Conservation (phyloP, 139 green algal species). For the Dunaliella primolecta region DNA sequence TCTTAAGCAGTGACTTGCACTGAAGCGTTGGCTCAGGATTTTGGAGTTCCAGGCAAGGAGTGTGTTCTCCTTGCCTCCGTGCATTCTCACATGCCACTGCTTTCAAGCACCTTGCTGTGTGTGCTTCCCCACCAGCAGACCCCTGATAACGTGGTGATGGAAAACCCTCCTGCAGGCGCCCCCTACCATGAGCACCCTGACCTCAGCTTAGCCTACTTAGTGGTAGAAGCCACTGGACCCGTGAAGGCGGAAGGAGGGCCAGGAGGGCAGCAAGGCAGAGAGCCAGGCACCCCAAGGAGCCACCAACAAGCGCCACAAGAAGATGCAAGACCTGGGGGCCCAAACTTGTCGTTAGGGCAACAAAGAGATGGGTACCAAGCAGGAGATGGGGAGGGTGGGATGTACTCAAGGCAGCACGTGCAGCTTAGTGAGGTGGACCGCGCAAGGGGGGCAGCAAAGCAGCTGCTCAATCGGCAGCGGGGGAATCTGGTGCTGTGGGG, state of each 20-base stretch:
- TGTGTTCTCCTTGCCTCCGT: no score
- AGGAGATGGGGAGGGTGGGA: background rate
- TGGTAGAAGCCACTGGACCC: conserved; percentile 23
- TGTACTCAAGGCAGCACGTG: background rate
- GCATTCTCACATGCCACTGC: no score
- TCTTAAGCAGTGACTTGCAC: no score
- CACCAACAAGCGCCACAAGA: no score
- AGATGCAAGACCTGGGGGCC: no score
- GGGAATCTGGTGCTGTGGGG: conserved; percentile 43
- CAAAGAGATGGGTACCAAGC: background rate
- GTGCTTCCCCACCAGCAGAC: no score
- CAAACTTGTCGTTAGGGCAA: no score
- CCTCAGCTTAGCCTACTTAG: conserved; percentile 26
- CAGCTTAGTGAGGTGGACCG: conserved; percentile 5
- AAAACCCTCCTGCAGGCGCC: background rate
- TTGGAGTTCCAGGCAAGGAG: no score
- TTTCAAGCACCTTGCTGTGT: no score
- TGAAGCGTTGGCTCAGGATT: no score
- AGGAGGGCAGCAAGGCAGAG: background rate
- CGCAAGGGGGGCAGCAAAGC: conserved; percentile 33
- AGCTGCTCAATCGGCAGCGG: conserved; percentile 45
- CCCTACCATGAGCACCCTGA: background rate
- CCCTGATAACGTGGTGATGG: no score
- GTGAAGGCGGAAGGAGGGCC: background rate
- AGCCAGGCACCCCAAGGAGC: background rate